phyloP scores from a whole-genome alignment of 139 green algal genomes.

The Pseudopediastrum boryanum region DNA sequence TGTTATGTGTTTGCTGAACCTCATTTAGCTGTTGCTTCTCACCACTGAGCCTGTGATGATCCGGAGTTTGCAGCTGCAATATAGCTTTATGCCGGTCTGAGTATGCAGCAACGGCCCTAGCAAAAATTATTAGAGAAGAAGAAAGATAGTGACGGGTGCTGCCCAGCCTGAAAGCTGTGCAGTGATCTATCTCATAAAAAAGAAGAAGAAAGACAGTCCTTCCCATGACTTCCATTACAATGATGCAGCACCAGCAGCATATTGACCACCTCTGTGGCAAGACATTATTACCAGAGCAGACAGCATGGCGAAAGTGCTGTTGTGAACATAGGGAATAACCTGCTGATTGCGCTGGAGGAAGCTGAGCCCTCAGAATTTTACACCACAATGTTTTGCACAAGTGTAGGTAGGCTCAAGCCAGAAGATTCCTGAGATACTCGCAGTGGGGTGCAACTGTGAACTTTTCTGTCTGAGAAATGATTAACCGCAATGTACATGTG shows the following conservation, averaged over 20 bases:
- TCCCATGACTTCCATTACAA: background rate
- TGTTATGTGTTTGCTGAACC: too few relatives aligned
- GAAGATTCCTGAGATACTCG: background rate
- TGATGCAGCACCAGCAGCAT: background rate
- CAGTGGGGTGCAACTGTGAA: background rate
- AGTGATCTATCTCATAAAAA: too few relatives aligned
- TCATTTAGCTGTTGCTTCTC: too few relatives aligned
- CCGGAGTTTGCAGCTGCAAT: too few relatives aligned
- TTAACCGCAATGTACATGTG: background rate
- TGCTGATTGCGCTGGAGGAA: background rate
- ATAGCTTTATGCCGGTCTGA: too few relatives aligned
- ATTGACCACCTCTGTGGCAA: background rate
- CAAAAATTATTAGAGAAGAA: too few relatives aligned
- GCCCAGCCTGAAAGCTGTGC: background rate
- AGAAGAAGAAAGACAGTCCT: background rate
- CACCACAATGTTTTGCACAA: background rate
- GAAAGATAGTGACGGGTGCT: conserved; percentile 2
- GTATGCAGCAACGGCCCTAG: too few relatives aligned
- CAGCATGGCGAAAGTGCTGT: background rate
- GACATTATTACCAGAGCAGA: too few relatives aligned
- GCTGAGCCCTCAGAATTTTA: background rate
- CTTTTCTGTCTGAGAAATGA: background rate
- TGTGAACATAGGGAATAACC: background rate
- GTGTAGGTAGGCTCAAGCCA: background rate
- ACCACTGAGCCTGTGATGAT: too few relatives aligned